Conservation (phyloP, 2,329 filamentous ascomycete species). For the Phialophora chinensis region DNA sequence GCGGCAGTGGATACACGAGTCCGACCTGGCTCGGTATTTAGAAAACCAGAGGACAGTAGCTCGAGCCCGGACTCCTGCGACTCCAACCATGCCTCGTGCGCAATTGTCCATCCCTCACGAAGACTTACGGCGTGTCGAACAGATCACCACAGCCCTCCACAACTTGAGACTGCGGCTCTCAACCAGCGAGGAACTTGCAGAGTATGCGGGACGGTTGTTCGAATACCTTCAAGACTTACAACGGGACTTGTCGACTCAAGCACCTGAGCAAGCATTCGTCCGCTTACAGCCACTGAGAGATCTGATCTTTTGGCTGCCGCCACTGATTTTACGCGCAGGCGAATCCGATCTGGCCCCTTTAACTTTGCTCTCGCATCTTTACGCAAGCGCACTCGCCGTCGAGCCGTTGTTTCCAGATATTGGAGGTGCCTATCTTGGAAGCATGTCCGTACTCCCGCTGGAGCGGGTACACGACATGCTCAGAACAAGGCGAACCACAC, state of each 20-base stretch:
- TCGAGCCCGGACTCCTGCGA: slow-evolving; percentile 45
- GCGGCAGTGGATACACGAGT: slow-evolving; percentile 89
- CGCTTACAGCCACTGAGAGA: slow-evolving; percentile 85
- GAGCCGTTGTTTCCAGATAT: slow-evolving; percentile 92
- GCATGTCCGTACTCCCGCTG: slow-evolving; percentile 77
- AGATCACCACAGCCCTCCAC: slow-evolving; percentile 67
- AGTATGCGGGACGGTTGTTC: slow-evolving; percentile 71
- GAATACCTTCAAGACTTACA: slow-evolving; percentile 75
- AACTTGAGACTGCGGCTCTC: slow-evolving; percentile 66
- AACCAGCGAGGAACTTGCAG: slow-evolving; percentile 71
- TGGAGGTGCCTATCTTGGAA: slow-evolving; percentile 84
- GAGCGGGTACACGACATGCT: slow-evolving; percentile 84
- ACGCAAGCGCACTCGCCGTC: slow-evolving; percentile 83
- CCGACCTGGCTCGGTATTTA: slow-evolving; percentile 60
- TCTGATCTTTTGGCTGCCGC: slow-evolving; percentile 96
- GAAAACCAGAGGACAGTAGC: slow-evolving; percentile 50
- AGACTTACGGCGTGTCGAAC: slow-evolving; percentile 71
- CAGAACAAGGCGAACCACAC: slow-evolving; percentile 68
- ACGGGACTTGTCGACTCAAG: slow-evolving; percentile 71
- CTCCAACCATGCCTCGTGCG: slow-evolving; percentile 42
- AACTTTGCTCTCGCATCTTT: slow-evolving; percentile 87
- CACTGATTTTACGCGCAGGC: slow-evolving; percentile 78
- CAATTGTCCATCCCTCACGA: slow-evolving; percentile 53
- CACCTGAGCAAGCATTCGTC: slow-evolving; percentile 84
- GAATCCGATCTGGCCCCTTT: slow-evolving; percentile 77